Evolutionary conservation across 1,284 basidiomycete species (phyloP).

Genomic region (Clitocybe nebularis): DNA sequence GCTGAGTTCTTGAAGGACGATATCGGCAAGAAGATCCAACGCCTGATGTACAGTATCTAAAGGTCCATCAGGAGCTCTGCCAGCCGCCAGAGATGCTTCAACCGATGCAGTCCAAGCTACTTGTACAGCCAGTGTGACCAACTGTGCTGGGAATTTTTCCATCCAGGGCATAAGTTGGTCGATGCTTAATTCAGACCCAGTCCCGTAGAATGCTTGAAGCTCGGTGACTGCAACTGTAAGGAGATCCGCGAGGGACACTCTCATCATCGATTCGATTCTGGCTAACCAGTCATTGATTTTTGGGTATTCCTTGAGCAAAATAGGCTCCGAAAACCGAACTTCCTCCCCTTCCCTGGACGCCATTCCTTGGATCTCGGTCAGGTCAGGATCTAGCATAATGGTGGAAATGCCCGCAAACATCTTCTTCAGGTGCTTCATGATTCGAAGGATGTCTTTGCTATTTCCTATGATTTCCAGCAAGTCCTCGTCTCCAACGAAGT

Average conservation of each 20-base stretch:
- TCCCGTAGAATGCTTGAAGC: constrained; percentile 80
- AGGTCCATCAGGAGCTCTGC: constrained; percentile 56
- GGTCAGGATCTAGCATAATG: constrained; percentile 84
- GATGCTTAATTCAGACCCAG: constrained; percentile 47
- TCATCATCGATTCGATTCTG: constrained; percentile 92
- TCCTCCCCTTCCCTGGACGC: constrained; percentile 94
- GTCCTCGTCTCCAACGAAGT: constrained; percentile 99
- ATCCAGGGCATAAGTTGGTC: constrained; percentile 87
- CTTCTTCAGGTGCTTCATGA: constrained; percentile 99
- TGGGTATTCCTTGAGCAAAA: constrained; percentile 87
- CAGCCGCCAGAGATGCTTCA: constrained; percentile 66
- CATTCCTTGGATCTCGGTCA: constrained; percentile 87
- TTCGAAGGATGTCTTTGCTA: constrained; percentile 95
- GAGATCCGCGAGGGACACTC: constrained; percentile 81
- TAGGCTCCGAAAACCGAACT: constrained; percentile 80
- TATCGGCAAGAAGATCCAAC: constrained; percentile 92
- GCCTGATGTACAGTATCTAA: constrained; percentile 79
- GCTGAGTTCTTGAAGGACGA: constrained; percentile 87
- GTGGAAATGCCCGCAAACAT: constrained; percentile 99
- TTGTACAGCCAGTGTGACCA: constrained; percentile 92
- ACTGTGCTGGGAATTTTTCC: constrained; percentile 90
- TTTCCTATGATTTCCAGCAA: constrained; percentile 98
- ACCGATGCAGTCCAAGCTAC: constrained; percentile 91
- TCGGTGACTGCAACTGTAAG: constrained; percentile 80
- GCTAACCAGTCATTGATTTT: constrained; percentile 99